A percentile compares a stretch with the other conserved stretches of the same genome.
Evolutionary conservation across 192 early-diverging fungal species (phyloP).

Genomic region (Funneliformis mosseae): DNA sequence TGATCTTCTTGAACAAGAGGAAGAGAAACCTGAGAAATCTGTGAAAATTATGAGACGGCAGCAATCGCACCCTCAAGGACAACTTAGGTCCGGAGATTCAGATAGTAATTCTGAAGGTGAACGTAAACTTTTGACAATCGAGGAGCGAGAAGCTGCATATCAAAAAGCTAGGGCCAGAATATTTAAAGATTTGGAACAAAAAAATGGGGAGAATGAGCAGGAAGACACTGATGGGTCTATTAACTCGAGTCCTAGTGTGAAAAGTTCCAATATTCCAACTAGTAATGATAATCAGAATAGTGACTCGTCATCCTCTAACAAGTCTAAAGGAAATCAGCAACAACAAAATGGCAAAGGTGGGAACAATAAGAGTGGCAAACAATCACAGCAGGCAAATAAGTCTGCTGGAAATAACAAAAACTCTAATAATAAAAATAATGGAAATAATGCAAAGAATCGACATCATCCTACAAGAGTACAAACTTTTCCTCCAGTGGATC

Average conservation of each 20-base stretch:
- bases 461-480: slow-evolving; percentile 13
- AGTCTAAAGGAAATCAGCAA: slow-evolving; percentile 9
- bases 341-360: background rate
- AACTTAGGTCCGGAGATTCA: slow-evolving; percentile 24
- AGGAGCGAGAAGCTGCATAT: slow-evolving; percentile 70
- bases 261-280: slow-evolving; percentile 2
- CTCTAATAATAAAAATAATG: slow-evolving; percentile 20
- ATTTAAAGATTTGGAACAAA: slow-evolving; percentile 56
- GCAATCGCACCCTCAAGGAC: slow-evolving; percentile 34
- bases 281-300: slow-evolving; percentile 14
- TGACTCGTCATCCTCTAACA: background rate
- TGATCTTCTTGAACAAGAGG: slow-evolving; percentile 51
- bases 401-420: slow-evolving; percentile 19
- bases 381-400: slow-evolving; percentile 15
- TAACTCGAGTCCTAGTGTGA: background rate
- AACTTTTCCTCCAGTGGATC: slow-evolving; percentile 6
- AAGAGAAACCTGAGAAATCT: slow-evolving; percentile 42
- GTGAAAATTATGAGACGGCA: slow-evolving; percentile 54
- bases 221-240: slow-evolving; percentile 14
- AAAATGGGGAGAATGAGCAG: slow-evolving; percentile 24
- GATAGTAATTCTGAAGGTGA: slow-evolving; percentile 45
- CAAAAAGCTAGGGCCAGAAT: slow-evolving; percentile 72
- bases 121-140: slow-evolving; percentile 56
- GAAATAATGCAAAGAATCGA: slow-evolving; percentile 13
- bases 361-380: slow-evolving; percentile 21